Percentiles rank a stretch among this genome's conserved stretches.
Evolutionary conservation across 2,329 filamentous ascomycete species (phyloP).

Genomic region (Aureobasidium pullulans): DNA sequence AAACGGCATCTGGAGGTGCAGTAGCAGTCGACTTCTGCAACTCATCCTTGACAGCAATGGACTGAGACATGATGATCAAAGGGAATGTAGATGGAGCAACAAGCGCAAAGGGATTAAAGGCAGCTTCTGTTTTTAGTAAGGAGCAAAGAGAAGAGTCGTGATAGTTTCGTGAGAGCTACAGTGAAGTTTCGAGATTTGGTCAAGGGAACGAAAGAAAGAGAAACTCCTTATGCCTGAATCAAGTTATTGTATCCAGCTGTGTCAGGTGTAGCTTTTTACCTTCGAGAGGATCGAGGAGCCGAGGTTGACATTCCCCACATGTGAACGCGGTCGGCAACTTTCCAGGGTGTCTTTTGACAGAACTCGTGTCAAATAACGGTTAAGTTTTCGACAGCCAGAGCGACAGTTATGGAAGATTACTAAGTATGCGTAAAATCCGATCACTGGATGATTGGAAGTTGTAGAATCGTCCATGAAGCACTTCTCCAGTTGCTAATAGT

Average conservation of each 20-base stretch:
- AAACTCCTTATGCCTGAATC: slow-evolving; percentile 6
- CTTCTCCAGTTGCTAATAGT: too few species aligned
- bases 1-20: slow-evolving; percentile 47
- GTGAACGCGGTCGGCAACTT: slow-evolving; percentile 7
- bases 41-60: slow-evolving; percentile 25
- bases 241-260: slow-evolving; percentile 6
- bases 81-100: not conserved
- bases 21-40: slow-evolving; percentile 15
- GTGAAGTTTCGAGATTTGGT: not conserved
- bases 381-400: not conserved
- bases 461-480: too few species aligned
- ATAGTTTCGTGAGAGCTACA: not conserved
- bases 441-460: too few species aligned
- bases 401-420: not conserved
- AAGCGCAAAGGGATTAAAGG: not conserved
- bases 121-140: not conserved
- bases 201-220: not conserved
- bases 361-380: not conserved
- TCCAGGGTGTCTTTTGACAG: not conserved
- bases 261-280: slow-evolving; percentile 10
- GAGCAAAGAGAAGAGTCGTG: not conserved
- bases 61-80: slow-evolving; percentile 31
- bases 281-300: not conserved
- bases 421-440: too few species aligned
- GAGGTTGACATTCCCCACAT: slow-evolving; percentile 11